Evolutionary conservation across 805 yeast genomes (phyloP).

Genomic region (Lachancea quebecensis): DNA sequence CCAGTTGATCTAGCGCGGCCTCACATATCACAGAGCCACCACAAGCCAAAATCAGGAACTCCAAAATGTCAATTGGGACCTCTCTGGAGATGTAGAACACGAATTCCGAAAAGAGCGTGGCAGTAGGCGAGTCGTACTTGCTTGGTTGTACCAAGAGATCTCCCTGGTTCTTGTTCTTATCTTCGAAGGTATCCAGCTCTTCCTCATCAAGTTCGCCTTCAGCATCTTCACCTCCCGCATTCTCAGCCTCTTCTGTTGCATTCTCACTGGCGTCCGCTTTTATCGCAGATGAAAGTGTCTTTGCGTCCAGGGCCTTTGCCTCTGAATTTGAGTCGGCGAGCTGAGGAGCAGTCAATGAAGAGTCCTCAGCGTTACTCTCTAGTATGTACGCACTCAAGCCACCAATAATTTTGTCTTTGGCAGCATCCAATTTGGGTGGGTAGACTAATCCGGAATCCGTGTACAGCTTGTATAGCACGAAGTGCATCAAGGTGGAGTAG

Average conservation of each 20-base stretch:
- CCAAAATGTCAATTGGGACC: slow-evolving; percentile 86
- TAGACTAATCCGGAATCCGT: slow-evolving; percentile 79
- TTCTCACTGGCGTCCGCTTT: slow-evolving; percentile 36
- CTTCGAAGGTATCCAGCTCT: slow-evolving; percentile 66
- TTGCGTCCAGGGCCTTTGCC: slow-evolving; percentile 30
- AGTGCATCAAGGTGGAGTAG: slow-evolving; percentile 85
- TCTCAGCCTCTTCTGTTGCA: slow-evolving; percentile 34
- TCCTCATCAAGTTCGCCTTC: slow-evolving; percentile 36
- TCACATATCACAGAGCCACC: slow-evolving; percentile 87
- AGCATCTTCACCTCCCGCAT: slow-evolving; percentile 32
- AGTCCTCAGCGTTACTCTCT: slow-evolving; percentile 38
- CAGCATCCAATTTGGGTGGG: slow-evolving; percentile 77
- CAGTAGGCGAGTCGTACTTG: slow-evolving; percentile 48
- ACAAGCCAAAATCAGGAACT: slow-evolving; percentile 75
- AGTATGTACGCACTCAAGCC: slow-evolving; percentile 81
- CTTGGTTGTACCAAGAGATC: slow-evolving; percentile 72
- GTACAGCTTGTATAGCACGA: slow-evolving; percentile 78
- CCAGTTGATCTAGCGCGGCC: slow-evolving; percentile 73
- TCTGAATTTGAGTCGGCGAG: slow-evolving; percentile 15
- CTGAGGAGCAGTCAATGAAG: slow-evolving; percentile 28
- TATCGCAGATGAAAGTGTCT: slow-evolving; percentile 50
- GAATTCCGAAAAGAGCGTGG: slow-evolving; percentile 63
- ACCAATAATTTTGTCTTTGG: slow-evolving; percentile 77
- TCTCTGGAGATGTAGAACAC: slow-evolving; percentile 90
- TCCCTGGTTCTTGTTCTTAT: slow-evolving; percentile 52